phyloP scores from a whole-genome alignment of 768 basidiomycete genomes.

The Podaxis sp. region DNA sequence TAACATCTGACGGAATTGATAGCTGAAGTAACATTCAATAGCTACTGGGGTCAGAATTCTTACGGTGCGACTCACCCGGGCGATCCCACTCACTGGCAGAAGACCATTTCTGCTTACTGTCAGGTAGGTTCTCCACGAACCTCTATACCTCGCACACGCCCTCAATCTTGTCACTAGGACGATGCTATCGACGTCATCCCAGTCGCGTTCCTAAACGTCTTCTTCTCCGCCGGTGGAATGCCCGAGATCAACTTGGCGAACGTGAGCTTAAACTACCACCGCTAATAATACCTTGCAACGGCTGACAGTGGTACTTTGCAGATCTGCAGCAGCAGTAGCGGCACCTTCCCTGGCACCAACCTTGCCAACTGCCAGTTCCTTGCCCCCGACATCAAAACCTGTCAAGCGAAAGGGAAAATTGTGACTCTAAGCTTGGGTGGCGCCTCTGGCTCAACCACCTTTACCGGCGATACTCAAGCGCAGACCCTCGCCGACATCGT shows the following conservation, averaged over 20 bases:
- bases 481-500: conserved; percentile 53
- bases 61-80: conserved; percentile 50
- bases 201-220: conserved; percentile 59
- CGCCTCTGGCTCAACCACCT: conserved; percentile 50
- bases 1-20: neutral
- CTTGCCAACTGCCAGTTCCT: conserved; percentile 61
- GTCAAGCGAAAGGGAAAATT: conserved; percentile 55
- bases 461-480: conserved; percentile 51
- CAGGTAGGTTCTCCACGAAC: conserved; percentile 33
- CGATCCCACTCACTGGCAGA: conserved; percentile 46
- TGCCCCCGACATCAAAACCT: conserved; percentile 53
- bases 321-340: conserved; percentile 48
- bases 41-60: conserved; percentile 63
- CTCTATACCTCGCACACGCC: neutral
- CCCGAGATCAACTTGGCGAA: conserved; percentile 65
- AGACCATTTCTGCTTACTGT: conserved; percentile 51
- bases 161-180: conserved; percentile 36
- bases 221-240: conserved; percentile 57
- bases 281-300: neutral
- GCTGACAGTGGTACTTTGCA: conserved; percentile 20
- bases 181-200: conserved; percentile 58
- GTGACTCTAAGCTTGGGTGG: conserved; percentile 51
- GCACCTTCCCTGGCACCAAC: conserved; percentile 52
- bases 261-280: conserved; percentile 27
- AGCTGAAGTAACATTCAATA: conserved; percentile 16